Evolutionary conservation across 108 stramenopile genomes (phyloP), one percentile per base, ranked within the genome.

Genomic region (Cyclotella choctawhatcheeana): DNA sequence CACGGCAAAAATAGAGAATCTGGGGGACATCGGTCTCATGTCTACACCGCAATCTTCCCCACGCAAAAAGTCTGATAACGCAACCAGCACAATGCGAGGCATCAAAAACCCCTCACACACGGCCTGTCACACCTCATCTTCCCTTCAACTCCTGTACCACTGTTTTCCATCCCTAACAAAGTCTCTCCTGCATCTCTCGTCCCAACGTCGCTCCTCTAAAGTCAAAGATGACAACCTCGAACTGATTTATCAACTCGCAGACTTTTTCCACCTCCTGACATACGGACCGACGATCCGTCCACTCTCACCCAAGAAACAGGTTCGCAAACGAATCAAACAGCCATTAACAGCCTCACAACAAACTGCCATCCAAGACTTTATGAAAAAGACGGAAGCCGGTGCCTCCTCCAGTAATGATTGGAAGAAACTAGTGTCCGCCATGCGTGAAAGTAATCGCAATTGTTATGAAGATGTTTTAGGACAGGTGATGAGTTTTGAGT

Each of bases 161-260:
- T 64, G 63, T 16, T 64, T 64, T 30, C 63, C 63, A 1, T 13
- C 26, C 1, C n/a, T 64, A 16, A 25, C 34, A n/a, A 22, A 16
- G 1, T n/a, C 53, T 1, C 21, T 73, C 10, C 30, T 73, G 43
- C 14, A 26, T 3, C 31, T 63, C 26, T 56, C 72, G 6, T 45
- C 58, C 21, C 35, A 5, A 12, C 53, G 18, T 20, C 10, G 29
- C 22, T 34, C 10, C 18, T 12, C n/a, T 52, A 12, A 18, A 67
- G 22, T 21, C 14, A 26, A 5, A 53, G 58, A 59, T 30, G 17
- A 17, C 25, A 22, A 67, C 8, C 31, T 52, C 13, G 70, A 79
- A 44, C 67, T 79, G 14, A 70, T 79, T 5, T 71, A 79, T 44
- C 70, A 67, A 26, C 40, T 79, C 14, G 50, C 77, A 7, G 37